Conservation (phyloP, 352 stramenopile species). For the Pythium biforme region DNA sequence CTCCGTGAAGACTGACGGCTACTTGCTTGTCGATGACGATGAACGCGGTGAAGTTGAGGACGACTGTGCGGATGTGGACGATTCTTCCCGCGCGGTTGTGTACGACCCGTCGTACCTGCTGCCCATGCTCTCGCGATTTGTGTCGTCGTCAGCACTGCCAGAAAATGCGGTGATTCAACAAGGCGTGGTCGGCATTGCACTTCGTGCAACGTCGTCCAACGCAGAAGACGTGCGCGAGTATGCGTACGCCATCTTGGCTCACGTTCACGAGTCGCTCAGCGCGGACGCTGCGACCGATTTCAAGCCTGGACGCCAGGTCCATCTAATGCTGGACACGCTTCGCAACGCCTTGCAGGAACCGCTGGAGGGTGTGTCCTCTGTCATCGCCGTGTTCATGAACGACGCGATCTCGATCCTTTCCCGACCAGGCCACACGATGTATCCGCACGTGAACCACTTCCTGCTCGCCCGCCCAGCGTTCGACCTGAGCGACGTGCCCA, state of each 20-base stretch:
- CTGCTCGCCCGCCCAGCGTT: constrained; percentile 73
- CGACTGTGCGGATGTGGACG: constrained; percentile 16
- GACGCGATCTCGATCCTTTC: constrained; percentile 68
- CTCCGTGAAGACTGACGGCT: constrained; percentile 28
- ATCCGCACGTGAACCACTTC: constrained; percentile 83
- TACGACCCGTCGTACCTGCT: constrained; percentile 81
- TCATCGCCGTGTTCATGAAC: constrained; percentile 85
- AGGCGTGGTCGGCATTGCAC: constrained; percentile 61
- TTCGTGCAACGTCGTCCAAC: constrained; percentile 73
- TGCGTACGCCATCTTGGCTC: constrained; percentile 72
- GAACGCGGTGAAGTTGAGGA: constrained; percentile 18
- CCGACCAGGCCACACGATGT: constrained; percentile 70
- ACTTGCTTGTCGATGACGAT: constrained; percentile 29
- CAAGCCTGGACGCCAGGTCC: constrained; percentile 71
- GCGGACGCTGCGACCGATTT: constrained; percentile 56
- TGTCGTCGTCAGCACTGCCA: constrained; percentile 65
- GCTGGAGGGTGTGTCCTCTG: constrained; percentile 59
- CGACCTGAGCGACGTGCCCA: constrained; percentile 79
- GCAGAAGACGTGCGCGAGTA: constrained; percentile 53
- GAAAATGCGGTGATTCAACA: constrained; percentile 64
- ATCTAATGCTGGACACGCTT: constrained; percentile 79
- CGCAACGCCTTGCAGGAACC: constrained; percentile 54
- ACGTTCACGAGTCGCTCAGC: constrained; percentile 70
- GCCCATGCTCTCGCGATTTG: constrained; percentile 72
- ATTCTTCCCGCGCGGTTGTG: constrained; percentile 15